Base-by-base conservation (phyloP, 176 grass and related monocot species). In the Ensete ventricosum region DNA sequence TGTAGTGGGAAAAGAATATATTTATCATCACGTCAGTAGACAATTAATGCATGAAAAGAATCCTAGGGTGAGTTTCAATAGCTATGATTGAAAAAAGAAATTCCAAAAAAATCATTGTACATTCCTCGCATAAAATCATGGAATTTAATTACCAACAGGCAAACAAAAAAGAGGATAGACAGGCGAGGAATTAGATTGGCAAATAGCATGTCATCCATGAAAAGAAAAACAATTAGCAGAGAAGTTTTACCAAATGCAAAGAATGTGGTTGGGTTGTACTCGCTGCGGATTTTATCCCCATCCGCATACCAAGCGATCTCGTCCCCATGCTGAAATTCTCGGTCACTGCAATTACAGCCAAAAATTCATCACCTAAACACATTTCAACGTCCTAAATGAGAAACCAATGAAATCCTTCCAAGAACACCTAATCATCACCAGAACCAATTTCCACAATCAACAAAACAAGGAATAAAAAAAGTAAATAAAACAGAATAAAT, bases 251-350 rank as follows among this genome's bases (percentile, higher is more conserved):
- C 95, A 74, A 87, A 99, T 29, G 59, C 95, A 77, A 94, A 99
- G 60, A 88, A 86, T 25, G 86, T 87, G 12, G 88, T 73, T 11
- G 86, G 86, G 81, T 81, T 93, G 78, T 77, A 87, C 82, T 99
- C 88, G 48, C 86, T 84, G 23, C 95, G 86, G 71, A 99, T 84
- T 62, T 82, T 86, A 62, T 99, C 95, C 74, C 95, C 86, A 81
- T 94, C 95, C 11, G 91, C 88, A 74, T 91, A 99, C 95, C 95
- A 99, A 6, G 88, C 80, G 78, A 99, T 91, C 91, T 94, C 95
- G 67, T 99, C 95, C 23, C 95, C 88, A n/a, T 86, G 91, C 75
- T 94, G 86, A 79, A 99, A 87, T 82, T 99, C 95, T 54, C 91
- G 81, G 64, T 91, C 88, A 74, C 95, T 99, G 79, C 86, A 86